phyloP scores from a whole-genome alignment of 148 eudicot genomes.

The Cornus controversa region DNA sequence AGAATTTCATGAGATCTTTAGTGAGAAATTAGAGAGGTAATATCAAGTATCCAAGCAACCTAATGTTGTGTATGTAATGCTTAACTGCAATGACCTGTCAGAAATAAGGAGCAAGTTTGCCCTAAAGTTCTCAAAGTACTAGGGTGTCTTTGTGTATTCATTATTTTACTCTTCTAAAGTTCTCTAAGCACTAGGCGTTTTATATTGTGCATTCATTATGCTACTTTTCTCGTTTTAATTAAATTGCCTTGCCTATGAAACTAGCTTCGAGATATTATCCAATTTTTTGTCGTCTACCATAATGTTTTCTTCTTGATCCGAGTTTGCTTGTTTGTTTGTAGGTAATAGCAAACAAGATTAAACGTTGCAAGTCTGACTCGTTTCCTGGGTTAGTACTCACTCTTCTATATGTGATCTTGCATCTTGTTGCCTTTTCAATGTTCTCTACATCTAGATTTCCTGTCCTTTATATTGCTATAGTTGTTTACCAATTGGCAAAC shows the following conservation, averaged over 20 bases:
- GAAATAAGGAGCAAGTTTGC: too few relatives aligned
- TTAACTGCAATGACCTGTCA: too few relatives aligned
- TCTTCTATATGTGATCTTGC: background rate
- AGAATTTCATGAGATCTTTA: too few relatives aligned
- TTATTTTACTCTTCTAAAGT: too few relatives aligned
- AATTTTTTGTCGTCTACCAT: background rate
- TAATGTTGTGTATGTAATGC: too few relatives aligned
- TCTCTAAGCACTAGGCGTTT: background rate
- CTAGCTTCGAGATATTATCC: background rate
- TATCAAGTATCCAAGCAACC: too few relatives aligned
- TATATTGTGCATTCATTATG: background rate
- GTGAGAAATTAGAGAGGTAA: too few relatives aligned
- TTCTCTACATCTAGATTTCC: background rate
- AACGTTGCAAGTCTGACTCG: constrained; percentile 98
- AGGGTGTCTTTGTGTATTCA: too few relatives aligned
- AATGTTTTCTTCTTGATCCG: constrained; percentile 12
- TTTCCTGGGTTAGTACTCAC: constrained; percentile 57
- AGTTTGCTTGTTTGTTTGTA: constrained; percentile 31
- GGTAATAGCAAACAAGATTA: constrained; percentile 88
- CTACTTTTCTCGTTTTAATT: background rate
- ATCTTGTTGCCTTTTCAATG: background rate
- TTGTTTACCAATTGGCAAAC: background rate
- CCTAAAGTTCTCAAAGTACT: too few relatives aligned
- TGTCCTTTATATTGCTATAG: background rate
- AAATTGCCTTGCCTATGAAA: background rate